A percentile compares a stretch with the other conserved stretches of the same genome.
Evolutionary conservation across 2,329 filamentous ascomycete species (phyloP).

Genomic region (Alternaria sp.): DNA sequence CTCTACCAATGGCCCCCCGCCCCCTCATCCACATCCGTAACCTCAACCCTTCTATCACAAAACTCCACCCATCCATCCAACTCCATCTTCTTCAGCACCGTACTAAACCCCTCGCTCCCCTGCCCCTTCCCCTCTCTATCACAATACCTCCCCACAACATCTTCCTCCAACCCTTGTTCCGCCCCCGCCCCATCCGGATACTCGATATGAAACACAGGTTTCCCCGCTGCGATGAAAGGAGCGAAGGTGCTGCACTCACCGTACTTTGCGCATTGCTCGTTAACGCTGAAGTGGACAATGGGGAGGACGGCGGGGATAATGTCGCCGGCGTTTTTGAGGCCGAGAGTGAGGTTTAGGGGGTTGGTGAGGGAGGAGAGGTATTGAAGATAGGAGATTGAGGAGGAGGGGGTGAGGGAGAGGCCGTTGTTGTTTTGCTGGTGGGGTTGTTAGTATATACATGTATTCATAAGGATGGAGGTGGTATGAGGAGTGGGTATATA

Average conservation of each 20-base stretch:
- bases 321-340: conserved; percentile 71
- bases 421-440: conserved; percentile 64
- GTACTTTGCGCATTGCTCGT: conserved; percentile 71
- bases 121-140: conserved; percentile 40
- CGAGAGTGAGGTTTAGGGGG: conserved; percentile 63
- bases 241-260: conserved; percentile 65
- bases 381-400: conserved; percentile 65
- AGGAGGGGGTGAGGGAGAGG: conserved; percentile 61
- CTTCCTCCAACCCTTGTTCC: conserved; percentile 40
- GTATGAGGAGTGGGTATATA: conserved; percentile 8
- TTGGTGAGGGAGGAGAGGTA: conserved; percentile 65
- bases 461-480: neutral
- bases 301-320: conserved; percentile 62
- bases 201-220: conserved; percentile 77
- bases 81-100: conserved; percentile 69
- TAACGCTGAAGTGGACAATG: conserved; percentile 69
- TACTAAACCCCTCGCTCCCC: conserved; percentile 63
- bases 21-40: conserved; percentile 27
- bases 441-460: neutral
- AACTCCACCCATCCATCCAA: conserved; percentile 68
- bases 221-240: conserved; percentile 64
- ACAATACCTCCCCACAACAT: conserved; percentile 51
- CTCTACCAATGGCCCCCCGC: neutral
- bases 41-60: conserved; percentile 50
- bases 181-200: conserved; percentile 62